A percentile compares a stretch with the other conserved stretches of the same genome.
These are phyloP conservation scores for Tritrichomonas foetus DNA, from an alignment of 208 protist genomes.

Conservation along the genomic window DNA sequence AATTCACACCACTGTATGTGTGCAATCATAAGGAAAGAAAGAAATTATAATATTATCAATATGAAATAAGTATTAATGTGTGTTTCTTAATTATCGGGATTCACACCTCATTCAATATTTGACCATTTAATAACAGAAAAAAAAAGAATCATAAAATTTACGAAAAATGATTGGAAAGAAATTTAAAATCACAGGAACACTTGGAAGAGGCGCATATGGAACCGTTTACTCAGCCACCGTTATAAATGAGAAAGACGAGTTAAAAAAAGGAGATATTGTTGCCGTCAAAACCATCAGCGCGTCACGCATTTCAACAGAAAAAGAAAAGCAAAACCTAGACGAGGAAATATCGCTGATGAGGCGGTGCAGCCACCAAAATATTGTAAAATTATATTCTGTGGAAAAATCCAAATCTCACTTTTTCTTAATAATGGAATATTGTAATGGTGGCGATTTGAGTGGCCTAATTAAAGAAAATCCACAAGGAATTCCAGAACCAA, in stretches of 20 bases:
- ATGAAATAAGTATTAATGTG: too few relatives aligned
- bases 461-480: not conserved
- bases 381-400: conserved; percentile 51
- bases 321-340: not conserved
- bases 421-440: conserved; percentile 22
- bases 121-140: too few relatives aligned
- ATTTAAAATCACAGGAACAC: too few relatives aligned
- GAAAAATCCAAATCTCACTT: conserved; percentile 37
- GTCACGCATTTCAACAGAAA: not conserved
- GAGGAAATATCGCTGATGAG: not conserved
- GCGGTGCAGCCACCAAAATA: conserved; percentile 49
- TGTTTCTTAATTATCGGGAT: too few relatives aligned
- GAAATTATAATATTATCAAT: too few relatives aligned
- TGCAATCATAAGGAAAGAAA: too few relatives aligned
- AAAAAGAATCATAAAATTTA: too few relatives aligned
- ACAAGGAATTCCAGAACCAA: not conserved
- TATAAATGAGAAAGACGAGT: not conserved
- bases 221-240: not conserved
- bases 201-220: not conserved
- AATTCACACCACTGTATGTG: too few relatives aligned
- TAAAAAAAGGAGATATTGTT: not conserved
- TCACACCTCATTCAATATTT: too few relatives aligned
- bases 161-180: too few relatives aligned
- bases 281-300: not conserved
- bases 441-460: not conserved